These are phyloP conservation scores for Uronychia binucleata DNA, from an alignment of 73 alveolate species.

Conservation along the genomic window DNA sequence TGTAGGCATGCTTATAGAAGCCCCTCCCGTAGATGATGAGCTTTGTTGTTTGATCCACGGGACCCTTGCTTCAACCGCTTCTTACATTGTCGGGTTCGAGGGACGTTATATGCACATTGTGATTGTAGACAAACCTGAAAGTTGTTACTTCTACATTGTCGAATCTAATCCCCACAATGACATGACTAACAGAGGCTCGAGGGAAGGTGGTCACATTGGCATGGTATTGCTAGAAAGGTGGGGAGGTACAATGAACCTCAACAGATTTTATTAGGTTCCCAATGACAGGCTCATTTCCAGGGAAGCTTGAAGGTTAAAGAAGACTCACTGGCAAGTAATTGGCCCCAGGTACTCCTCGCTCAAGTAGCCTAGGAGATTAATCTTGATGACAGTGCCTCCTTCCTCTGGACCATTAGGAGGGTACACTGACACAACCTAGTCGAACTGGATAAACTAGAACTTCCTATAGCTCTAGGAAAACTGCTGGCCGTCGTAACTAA, in stretches of 20 bases:
- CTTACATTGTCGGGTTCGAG: slow-evolving; percentile 42
- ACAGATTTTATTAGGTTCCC: slow-evolving; percentile 11
- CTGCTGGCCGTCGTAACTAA: slow-evolving; percentile 29
- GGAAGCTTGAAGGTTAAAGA: slow-evolving; percentile 16
- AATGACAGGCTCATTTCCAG: slow-evolving; percentile 27
- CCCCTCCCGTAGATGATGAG: slow-evolving; percentile 8
- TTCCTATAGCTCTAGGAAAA: background rate
- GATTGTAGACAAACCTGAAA: slow-evolving; percentile 31
- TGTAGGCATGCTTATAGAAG: slow-evolving; percentile 4
- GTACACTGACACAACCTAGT: slow-evolving; percentile 6
- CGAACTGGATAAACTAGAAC: slow-evolving; percentile 21
- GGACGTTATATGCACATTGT: slow-evolving; percentile 7
- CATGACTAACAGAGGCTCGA: slow-evolving; percentile 21
- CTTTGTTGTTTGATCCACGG: background rate
- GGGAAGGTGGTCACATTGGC: slow-evolving; percentile 23
- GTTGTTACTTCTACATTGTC: background rate
- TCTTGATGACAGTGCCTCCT: slow-evolving; percentile 36
- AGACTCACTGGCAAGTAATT: background rate
- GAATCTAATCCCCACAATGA: background rate
- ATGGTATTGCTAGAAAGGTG: slow-evolving; percentile 10
- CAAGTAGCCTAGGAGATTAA: background rate
- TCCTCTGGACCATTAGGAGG: slow-evolving; percentile 43
- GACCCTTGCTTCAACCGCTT: too few relatives aligned
- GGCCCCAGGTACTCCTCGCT: slow-evolving; percentile 15
- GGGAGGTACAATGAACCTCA: slow-evolving; percentile 25